Percentiles rank a stretch among this genome's conserved stretches.
These are phyloP conservation scores for Persicaria maculosa DNA, from an alignment of 148 eudicot genomes.

Conservation along the genomic window DNA sequence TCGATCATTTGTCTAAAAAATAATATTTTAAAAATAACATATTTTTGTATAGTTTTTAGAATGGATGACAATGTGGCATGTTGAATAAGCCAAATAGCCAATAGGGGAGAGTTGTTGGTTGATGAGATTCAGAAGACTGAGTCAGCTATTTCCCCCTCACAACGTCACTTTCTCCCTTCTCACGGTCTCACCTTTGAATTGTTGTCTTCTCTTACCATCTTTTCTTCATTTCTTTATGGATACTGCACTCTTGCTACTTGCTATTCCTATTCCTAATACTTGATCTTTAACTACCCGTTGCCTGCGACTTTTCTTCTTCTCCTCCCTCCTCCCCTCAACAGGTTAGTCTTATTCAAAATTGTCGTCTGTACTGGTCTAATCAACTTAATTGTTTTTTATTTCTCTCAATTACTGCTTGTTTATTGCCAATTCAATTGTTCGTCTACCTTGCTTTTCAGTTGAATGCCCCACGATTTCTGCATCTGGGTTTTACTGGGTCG, in stretches of 20 bases:
- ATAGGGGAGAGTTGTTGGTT: not conserved
- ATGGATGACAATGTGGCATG: constrained; percentile 2
- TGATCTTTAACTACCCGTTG: constrained; percentile 11
- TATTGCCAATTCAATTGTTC: not conserved
- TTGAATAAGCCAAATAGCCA: constrained; percentile 2
- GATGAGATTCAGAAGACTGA: not conserved
- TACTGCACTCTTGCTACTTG: not conserved
- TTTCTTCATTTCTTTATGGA: not conserved
- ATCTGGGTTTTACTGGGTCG: constrained; percentile 14
- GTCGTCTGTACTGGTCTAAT: constrained; percentile 11
- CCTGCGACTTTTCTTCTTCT: constrained; percentile 9
- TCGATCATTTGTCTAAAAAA: too few relatives aligned
- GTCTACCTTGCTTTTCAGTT: not conserved
- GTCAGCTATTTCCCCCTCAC: constrained; percentile 1
- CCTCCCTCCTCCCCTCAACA: not conserved
- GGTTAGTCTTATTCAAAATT: constrained; percentile 7
- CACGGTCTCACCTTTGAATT: constrained; percentile 12
- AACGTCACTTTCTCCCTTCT: constrained; percentile 2
- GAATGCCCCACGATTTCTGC: constrained; percentile 15
- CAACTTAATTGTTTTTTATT: not conserved
- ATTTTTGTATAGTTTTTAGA: too few relatives aligned
- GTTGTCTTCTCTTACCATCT: not conserved
- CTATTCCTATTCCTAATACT: not conserved
- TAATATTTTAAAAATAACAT: too few relatives aligned
- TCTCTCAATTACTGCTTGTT: not conserved